Evolutionary conservation across 2,329 filamentous ascomycete genomes (phyloP).

Genomic region (Trichoderma sp.): DNA sequence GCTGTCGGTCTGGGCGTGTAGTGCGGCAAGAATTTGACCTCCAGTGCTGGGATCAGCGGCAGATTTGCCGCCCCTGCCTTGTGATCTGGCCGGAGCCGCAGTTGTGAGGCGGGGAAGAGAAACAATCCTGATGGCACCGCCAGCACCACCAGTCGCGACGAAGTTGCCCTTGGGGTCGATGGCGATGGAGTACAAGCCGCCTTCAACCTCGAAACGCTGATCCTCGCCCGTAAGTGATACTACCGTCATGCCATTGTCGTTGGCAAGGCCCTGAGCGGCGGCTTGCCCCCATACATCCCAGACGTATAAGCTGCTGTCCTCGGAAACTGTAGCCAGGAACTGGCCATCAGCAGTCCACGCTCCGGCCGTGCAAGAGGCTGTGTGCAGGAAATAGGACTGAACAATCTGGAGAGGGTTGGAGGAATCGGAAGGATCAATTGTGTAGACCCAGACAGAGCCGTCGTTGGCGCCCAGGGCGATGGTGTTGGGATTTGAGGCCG

Average conservation of each 20-base stretch:
- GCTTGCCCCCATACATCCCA: constrained; percentile 89
- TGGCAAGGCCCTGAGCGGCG: constrained; percentile 55
- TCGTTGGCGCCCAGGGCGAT: constrained; percentile 86
- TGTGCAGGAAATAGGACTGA: constrained; percentile 91
- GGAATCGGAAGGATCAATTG: constrained; percentile 67
- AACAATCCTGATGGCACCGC: constrained; percentile 81
- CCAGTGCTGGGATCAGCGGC: constrained; percentile 43
- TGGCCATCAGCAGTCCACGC: constrained; percentile 87
- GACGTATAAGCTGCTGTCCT: constrained; percentile 86
- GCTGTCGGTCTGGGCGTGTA: constrained; percentile 74
- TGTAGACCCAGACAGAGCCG: constrained; percentile 94
- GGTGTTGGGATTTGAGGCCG: constrained; percentile 71
- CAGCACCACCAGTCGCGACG: constrained; percentile 83
- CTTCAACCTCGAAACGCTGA: constrained; percentile 88
- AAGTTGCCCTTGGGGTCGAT: constrained; percentile 78
- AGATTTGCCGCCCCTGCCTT: constrained; percentile 38
- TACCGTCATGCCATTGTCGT: constrained; percentile 62
- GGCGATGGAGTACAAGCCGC: constrained; percentile 85
- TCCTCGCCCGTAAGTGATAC: constrained; percentile 78
- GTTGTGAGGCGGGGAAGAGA: constrained; percentile 68
- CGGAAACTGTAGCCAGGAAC: constrained; percentile 82
- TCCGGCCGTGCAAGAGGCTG: constrained; percentile 81
- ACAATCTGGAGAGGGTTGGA: constrained; percentile 72
- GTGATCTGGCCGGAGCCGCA: constrained; percentile 29
- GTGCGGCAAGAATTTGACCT: constrained; percentile 72